Evolutionary conservation across 2,329 filamentous ascomycete species (phyloP), one percentile per base, ranked within the genome.

Genomic region (Apiospora kogelbergensis): DNA sequence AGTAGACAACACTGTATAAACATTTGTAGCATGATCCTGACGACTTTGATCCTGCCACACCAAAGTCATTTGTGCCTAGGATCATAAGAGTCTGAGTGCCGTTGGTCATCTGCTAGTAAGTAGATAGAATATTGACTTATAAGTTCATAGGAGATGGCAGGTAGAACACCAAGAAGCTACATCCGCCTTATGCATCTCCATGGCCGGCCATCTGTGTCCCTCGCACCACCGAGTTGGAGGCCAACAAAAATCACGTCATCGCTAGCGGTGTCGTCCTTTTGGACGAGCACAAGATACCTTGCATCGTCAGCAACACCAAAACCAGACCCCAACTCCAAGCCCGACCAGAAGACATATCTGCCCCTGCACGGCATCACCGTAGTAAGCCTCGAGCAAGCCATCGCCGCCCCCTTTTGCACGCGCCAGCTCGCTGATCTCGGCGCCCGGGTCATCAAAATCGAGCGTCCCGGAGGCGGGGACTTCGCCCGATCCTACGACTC

Each of bases 391-490:
- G 85, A 87, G 69, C 85, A 88, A 73, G 85, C 85, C 63, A 85
- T 88, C 71, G 84, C 85, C 0, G 85, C 84, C 0, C 85, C 85
- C 0, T 86, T 86, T 69, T 87, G 84, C 70, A 87, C 86, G 0
- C 80, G 85, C 0, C 85, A 88, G 66, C 79, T 87, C 5, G 85
- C 86, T 22, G 85, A 88, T 70, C 78, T 84, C 10, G 86, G 86
- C 15, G 85, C 85, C 2, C 80, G 85, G 6, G 84, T 88, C 24
- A 87, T 87, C 75, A 88, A 88, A 74, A 76, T 88, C 24, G 85
- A 88, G 72, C 82, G 86, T 0, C 85, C 84, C 0, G 80, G 77
- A 0, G 81, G 81, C 0, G 85, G 85, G 1, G 86, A 88, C 72
- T 88, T 88, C 72, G 85, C 85, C 0, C 81, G 85, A 0, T 76